phyloP scores from a whole-genome alignment of 2,329 filamentous ascomycete genomes.

The Chaetothyriales sp. region DNA sequence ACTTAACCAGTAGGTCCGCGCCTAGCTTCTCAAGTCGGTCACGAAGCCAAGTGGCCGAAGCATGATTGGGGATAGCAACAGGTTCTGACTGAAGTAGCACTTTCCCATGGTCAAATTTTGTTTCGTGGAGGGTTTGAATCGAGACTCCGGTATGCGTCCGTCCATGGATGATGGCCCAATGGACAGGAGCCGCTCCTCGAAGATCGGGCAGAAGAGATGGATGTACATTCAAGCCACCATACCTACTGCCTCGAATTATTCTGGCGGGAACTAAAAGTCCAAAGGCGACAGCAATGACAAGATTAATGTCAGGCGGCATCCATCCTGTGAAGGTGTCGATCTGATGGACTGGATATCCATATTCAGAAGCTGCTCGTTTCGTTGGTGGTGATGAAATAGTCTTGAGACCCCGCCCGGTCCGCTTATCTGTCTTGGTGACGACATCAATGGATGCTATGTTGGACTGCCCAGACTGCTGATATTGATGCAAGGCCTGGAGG shows the following conservation, averaged over 20 bases:
- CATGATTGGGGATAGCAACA: slow-evolving; percentile 39
- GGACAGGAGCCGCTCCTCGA: slow-evolving; percentile 64
- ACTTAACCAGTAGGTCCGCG: slow-evolving; percentile 53
- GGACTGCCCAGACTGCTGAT: slow-evolving; percentile 37
- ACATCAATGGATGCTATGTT: slow-evolving; percentile 69
- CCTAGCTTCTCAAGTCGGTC: slow-evolving; percentile 47
- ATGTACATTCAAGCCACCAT: slow-evolving; percentile 85
- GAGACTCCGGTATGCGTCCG: slow-evolving; percentile 55
- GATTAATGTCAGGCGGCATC: slow-evolving; percentile 54
- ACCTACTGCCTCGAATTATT: slow-evolving; percentile 53
- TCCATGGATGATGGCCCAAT: slow-evolving; percentile 59
- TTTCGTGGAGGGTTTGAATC: slow-evolving; percentile 69
- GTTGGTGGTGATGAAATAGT: slow-evolving; percentile 56
- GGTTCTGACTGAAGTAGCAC: slow-evolving; percentile 55
- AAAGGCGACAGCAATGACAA: slow-evolving; percentile 88
- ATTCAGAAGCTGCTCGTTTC: slow-evolving; percentile 45
- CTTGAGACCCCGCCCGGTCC: slow-evolving; percentile 60
- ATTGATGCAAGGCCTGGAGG: slow-evolving; percentile 51
- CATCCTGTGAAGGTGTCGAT: slow-evolving; percentile 71
- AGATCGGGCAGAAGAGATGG: slow-evolving; percentile 74
- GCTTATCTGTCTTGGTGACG: slow-evolving; percentile 64
- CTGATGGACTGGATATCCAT: slow-evolving; percentile 55
- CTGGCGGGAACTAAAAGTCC: slow-evolving; percentile 72
- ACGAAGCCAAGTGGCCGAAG: slow-evolving; percentile 42
- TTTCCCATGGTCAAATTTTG: slow-evolving; percentile 61